Base-by-base conservation (phyloP, 768 basidiomycete genomes). In the Pleurotus giganteus region DNA sequence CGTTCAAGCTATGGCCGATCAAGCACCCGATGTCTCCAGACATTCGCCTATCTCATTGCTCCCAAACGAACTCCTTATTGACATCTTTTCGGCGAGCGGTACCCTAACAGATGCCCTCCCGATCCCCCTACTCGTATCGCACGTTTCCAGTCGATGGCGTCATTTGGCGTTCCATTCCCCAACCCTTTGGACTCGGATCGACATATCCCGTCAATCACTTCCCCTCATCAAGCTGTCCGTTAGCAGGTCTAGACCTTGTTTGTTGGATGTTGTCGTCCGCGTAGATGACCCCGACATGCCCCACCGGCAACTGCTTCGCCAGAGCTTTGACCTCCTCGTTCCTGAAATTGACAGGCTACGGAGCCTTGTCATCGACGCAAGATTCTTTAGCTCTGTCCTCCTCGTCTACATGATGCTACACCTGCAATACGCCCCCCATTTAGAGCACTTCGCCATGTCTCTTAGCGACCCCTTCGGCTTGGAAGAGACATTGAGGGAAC, bases 371-470 rank as follows among this genome's bases (percentile, higher is more conserved):
- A 45, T 45, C 23, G 44, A 45, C 23, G 44, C 44, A 23, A 21
- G 44, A 17, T 45, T 23, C 44, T 45, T 26, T 24, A 45, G 44
- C 44, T 45, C 44, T 5, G 23, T 45, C 21, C 44, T 45, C 27
- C 44, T 45, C 23, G 44, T 45, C 17, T 45, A 45, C 24, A 45
- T 45, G 44, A 21, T 45, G 23, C 44, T 45, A 8, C 44, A 45
- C 24, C 44, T 45, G 9, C 44, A 45, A 27, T 45, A 45, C 44
- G 44, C 44, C 12, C 44, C 44, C 17, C 44, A 19, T 11, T 24
- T 45, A 4, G 44, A 45, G 27, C 44, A 45, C 27, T 45, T 45
- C 26, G 19, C 44, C 27, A 45, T 45, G 44, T 45, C 44, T 5
- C 24, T 45, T 7, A 28, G 19, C 27, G 44, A 45, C 19, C 44